phyloP scores from a whole-genome alignment of 1,284 basidiomycete genomes.

The Cerrena zonata region DNA sequence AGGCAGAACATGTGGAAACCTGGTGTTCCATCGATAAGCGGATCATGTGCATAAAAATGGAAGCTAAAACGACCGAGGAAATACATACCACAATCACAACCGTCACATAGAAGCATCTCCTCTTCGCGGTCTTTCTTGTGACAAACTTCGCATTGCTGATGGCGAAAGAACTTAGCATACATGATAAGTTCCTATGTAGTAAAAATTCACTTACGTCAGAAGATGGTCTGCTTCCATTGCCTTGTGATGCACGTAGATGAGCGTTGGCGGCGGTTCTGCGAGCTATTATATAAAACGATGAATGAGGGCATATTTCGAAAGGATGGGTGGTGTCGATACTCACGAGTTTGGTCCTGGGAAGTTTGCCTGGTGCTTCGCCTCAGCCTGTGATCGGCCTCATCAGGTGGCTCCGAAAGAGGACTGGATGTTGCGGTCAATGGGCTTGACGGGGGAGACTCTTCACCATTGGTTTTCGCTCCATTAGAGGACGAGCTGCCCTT shows the following conservation, averaged over 20 bases:
- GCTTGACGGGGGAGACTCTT: slow-evolving; percentile 57
- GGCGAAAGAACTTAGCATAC: no score
- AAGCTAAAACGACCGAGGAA: slow-evolving; percentile 12
- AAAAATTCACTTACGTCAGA: slow-evolving; percentile 3
- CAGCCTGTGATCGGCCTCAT: slow-evolving; percentile 37
- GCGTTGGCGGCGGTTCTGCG: not conserved
- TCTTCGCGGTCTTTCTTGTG: slow-evolving; percentile 80
- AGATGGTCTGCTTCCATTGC: not conserved
- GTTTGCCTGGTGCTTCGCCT: slow-evolving; percentile 23
- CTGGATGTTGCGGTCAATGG: slow-evolving; percentile 69
- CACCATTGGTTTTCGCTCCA: slow-evolving; percentile 17
- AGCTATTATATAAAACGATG: not conserved
- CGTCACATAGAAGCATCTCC: slow-evolving; percentile 93
- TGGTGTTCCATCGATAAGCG: slow-evolving; percentile 28
- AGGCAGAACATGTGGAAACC: slow-evolving; percentile 97
- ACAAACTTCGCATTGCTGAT: slow-evolving; percentile 85
- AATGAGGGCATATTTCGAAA: no score
- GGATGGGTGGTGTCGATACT: slow-evolving; percentile 6
- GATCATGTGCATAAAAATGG: not conserved
- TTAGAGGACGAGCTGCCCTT: slow-evolving; percentile 37
- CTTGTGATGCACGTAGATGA: not conserved
- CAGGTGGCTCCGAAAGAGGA: slow-evolving; percentile 72
- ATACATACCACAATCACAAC: slow-evolving; percentile 85
- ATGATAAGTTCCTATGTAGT: no score
- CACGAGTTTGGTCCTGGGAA: slow-evolving; percentile 21